phyloP scores from a whole-genome alignment of 2,329 filamentous ascomycete genomes.

The Colletotrichum sojae region DNA sequence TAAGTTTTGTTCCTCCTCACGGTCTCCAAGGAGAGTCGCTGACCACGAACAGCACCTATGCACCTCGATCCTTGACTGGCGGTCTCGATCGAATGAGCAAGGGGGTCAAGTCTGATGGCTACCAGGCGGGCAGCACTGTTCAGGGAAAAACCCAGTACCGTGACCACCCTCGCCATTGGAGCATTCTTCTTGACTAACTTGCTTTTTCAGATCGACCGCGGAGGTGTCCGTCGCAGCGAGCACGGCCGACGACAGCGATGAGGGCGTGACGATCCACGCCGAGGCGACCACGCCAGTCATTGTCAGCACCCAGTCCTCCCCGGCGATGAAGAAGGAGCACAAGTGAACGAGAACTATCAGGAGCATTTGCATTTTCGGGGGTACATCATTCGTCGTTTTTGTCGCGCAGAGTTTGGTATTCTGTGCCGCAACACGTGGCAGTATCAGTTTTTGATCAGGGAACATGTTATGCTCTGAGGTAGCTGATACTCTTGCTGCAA shows the following conservation, averaged over 20 bases:
- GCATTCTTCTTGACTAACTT: conserved; percentile 50
- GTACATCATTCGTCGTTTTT: conserved; percentile 38
- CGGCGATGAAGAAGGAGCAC: conserved; percentile 59
- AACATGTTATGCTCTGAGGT: conserved; percentile 56
- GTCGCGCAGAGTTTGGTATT: conserved; percentile 25
- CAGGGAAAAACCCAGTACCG: conserved; percentile 41
- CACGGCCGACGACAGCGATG: conserved; percentile 64
- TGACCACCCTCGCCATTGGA: conserved; percentile 35
- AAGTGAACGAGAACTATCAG: conserved; percentile 29
- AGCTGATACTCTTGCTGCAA: conserved; percentile 51
- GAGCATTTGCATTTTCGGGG: conserved; percentile 40
- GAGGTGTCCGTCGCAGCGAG: conserved; percentile 44
- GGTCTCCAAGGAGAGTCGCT: neutral
- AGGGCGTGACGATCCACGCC: conserved; percentile 68
- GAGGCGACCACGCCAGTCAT: conserved; percentile 60
- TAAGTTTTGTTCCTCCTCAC: conserved; percentile 10
- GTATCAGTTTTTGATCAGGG: conserved; percentile 45
- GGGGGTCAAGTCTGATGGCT: conserved; percentile 39
- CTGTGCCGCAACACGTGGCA: conserved; percentile 38
- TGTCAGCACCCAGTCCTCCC: conserved; percentile 64
- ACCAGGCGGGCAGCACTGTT: conserved; percentile 40
- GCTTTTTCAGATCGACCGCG: conserved; percentile 40
- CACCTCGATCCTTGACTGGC: conserved; percentile 36
- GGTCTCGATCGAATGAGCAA: conserved; percentile 40
- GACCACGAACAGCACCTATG: conserved; percentile 24